phyloP scores from a whole-genome alignment of 2,329 filamentous ascomycete genomes.

The Fusarium sp. region DNA sequence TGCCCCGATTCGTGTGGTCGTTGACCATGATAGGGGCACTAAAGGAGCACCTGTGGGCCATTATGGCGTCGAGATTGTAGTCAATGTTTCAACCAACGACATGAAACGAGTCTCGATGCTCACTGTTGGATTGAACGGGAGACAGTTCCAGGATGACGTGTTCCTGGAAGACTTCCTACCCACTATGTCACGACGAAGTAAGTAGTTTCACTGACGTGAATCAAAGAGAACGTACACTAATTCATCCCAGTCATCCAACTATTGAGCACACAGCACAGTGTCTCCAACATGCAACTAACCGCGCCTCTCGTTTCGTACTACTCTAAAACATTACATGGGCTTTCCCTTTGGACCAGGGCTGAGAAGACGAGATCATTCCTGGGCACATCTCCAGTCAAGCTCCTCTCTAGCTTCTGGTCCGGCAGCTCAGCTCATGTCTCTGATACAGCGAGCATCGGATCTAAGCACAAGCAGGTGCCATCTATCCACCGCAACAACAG shows the following conservation, averaged over 20 bases:
- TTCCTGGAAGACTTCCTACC: slow-evolving; percentile 78
- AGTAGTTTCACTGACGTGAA: slow-evolving; percentile 44
- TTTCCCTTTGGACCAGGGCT: slow-evolving; percentile 72
- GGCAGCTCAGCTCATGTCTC: slow-evolving; percentile 63
- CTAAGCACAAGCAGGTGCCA: slow-evolving; percentile 56
- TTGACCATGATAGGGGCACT: slow-evolving; percentile 76
- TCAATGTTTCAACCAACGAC: slow-evolving; percentile 70
- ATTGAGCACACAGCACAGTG: slow-evolving; percentile 76
- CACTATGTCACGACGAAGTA: slow-evolving; percentile 79
- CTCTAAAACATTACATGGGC: slow-evolving; percentile 77
- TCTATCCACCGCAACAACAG: slow-evolving; percentile 59
- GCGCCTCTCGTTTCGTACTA: slow-evolving; percentile 81
- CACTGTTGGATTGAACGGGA: slow-evolving; percentile 74
- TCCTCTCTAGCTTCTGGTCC: slow-evolving; percentile 84
- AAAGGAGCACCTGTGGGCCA: slow-evolving; percentile 74
- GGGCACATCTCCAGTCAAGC: slow-evolving; percentile 88
- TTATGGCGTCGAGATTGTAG: slow-evolving; percentile 78
- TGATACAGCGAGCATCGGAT: slow-evolving; percentile 41
- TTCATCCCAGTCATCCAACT: slow-evolving; percentile 73
- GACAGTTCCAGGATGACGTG: slow-evolving; percentile 79
- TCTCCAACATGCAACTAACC: slow-evolving; percentile 72
- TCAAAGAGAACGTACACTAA: slow-evolving; percentile 47
- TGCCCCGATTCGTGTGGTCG: slow-evolving; percentile 76
- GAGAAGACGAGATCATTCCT: slow-evolving; percentile 77
- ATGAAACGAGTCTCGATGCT: slow-evolving; percentile 61